Evolutionary conservation across 1,139 yeast species (phyloP).

Genomic region (Pichia sp.): DNA sequence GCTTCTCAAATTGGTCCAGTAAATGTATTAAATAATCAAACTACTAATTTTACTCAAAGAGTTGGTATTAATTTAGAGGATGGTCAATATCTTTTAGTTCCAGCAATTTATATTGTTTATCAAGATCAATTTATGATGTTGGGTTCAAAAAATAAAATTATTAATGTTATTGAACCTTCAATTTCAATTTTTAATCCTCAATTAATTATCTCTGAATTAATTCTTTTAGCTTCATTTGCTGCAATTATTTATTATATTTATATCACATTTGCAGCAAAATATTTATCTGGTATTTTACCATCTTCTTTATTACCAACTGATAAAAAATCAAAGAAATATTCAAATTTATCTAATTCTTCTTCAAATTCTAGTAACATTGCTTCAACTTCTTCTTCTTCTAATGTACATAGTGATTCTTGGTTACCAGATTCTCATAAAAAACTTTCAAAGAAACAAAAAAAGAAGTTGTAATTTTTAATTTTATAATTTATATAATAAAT

Average conservation of each 20-base stretch:
- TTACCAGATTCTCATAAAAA: conserved; percentile 44
- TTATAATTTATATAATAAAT: too few relatives aligned
- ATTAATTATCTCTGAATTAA: conserved; percentile 54
- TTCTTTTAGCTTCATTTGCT: conserved; percentile 47
- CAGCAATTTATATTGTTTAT: conserved; percentile 50
- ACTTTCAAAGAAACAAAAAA: conserved; percentile 13
- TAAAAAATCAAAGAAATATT: conserved; percentile 35
- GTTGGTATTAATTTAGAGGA: conserved; percentile 53
- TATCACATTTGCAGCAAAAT: conserved; percentile 39
- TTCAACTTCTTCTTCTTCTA: conserved; percentile 32
- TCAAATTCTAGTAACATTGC: conserved; percentile 8
- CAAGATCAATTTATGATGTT: conserved; percentile 50
- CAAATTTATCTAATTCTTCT: conserved; percentile 11
- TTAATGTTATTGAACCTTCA: conserved; percentile 57
- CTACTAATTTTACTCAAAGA: conserved; percentile 45
- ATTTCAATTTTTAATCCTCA: conserved; percentile 71
- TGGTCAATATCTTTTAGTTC: conserved; percentile 53
- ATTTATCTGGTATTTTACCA: conserved; percentile 33
- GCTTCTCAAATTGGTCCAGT: conserved; percentile 62
- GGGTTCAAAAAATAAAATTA: conserved; percentile 52
- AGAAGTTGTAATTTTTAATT: conserved; percentile 11
- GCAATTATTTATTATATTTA: conserved; percentile 45
- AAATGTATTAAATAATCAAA: conserved; percentile 43
- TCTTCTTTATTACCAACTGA: conserved; percentile 29
- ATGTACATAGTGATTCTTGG: conserved; percentile 52